Conservation (phyloP, 2,329 filamentous ascomycete species). For the Aspergillus vadensis region DNA sequence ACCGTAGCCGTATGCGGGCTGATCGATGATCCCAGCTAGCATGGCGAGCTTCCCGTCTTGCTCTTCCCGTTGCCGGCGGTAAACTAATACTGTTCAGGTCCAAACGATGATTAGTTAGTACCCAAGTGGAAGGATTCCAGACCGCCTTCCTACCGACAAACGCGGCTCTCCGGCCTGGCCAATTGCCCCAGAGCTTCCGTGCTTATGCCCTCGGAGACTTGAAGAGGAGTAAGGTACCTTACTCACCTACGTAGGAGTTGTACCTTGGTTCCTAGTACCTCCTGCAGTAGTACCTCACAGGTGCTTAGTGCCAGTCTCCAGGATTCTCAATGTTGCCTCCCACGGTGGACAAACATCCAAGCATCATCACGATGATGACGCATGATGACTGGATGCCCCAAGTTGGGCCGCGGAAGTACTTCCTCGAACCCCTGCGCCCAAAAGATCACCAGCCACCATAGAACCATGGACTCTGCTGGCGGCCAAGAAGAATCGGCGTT, state of each 20-base stretch:
- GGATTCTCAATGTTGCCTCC: not conserved
- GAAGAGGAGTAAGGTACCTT: no score
- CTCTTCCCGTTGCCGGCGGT: slow-evolving; percentile 17
- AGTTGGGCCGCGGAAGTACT: slow-evolving; percentile 8
- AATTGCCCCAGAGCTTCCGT: not conserved
- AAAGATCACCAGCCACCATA: slow-evolving; percentile 5
- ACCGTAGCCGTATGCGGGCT: slow-evolving; percentile 26
- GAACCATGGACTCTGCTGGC: slow-evolving; percentile 13
- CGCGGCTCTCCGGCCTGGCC: slow-evolving; percentile 10
- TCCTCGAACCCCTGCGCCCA: slow-evolving; percentile 5
- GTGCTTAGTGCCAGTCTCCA: not conserved
- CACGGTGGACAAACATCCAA: not conserved
- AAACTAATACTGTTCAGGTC: slow-evolving; percentile 3
- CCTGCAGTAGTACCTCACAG: not conserved
- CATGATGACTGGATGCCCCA: slow-evolving; percentile 9
- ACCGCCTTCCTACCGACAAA: slow-evolving; percentile 11
- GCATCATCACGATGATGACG: not conserved
- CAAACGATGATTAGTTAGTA: not conserved
- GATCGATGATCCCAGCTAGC: slow-evolving; percentile 28
- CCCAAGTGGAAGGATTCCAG: slow-evolving; percentile 1
- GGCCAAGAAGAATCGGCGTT: slow-evolving; percentile 19
- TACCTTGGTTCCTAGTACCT: not conserved
- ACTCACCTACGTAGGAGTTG: no score
- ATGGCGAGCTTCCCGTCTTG: slow-evolving; percentile 16
- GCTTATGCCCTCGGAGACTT: not conserved